Evolutionary conservation across 2,329 filamentous ascomycete species (phyloP), one percentile per base, ranked within the genome.

Genomic region (Colletotrichum orbiculare): DNA sequence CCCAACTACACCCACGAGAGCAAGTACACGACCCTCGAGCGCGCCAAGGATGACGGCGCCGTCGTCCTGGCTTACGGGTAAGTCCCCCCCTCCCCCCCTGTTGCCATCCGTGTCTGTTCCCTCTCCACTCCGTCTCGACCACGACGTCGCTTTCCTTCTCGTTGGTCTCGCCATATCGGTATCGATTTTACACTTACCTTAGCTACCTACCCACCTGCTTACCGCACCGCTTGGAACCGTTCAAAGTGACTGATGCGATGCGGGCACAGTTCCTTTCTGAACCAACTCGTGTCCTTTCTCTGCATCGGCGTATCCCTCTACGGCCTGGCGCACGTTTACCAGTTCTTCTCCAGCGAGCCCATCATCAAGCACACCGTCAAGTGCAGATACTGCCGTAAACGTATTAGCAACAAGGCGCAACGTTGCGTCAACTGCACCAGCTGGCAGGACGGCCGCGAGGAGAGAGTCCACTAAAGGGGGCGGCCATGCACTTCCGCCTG

Each of bases 31-130:
- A 93, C 91, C 2, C 79, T 91, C 7, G 79, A 86, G 47, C 88
- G 91, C 72, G 91, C 91, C 2, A 83, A 89, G 66, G 84, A 87
- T 5, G 91, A 93, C 69, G 91, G 90, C 2, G 91, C 91, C 2
- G 85, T 93, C 1, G 85, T 93, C 17, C 82, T 92, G 79, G 89
- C 90, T 1, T 93, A 91, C 68, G 91, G 90, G 83, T 89, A 71
- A 54, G 82, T 75, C 54, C 38, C n/a, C 9, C 50, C 34, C 58
- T 45, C 39, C 38, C 17, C 17, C 37, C 8, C 49, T 33, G 6
- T 41, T 6, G 5, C 8, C 6, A 25, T 42, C 15, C 33, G 35
- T 8, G 42, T 17, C 11, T 38, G 9, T 17, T 37, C 17, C 63
- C 13, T 11, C 9, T 7, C 42, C n/a, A 34, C 33, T 7, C 13